Evolutionary conservation across 2,329 filamentous ascomycete species (phyloP), one percentile per base, ranked within the genome.

Genomic region (Aspergillus pseudoterreus): DNA sequence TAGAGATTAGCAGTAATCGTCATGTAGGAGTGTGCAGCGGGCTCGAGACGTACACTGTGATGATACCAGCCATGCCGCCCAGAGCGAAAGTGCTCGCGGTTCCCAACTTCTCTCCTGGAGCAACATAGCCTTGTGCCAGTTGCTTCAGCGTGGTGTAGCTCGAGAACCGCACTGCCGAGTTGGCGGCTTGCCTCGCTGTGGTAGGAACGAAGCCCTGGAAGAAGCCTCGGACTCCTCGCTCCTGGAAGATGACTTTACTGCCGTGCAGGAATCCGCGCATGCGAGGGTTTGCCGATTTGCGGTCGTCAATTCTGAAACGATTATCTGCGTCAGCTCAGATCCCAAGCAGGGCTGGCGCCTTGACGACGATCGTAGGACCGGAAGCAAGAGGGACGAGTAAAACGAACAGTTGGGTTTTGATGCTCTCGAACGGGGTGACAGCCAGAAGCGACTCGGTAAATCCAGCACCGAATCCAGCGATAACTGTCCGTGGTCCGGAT

Each of bases 171-270:
- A 89, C 88, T 1, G 94, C 94, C 42, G 87, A 92, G 75, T 99
- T 99, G 61, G 94, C 92, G 11, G 92, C 90, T 73, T 99, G 94
- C 47, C 94, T 82, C 19, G 92, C 91, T 4, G 94, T 97, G 1
- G 94, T 99, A 0, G 94, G 94, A 8, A 95, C 85, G 65, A 99
- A 94, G 21, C 94, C 94, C 70, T 97, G 91, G 81, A 99, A 96
- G 79, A 99, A 97, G 45, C 92, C 94, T 33, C 87, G 82, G 35
- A 96, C 68, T 21, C 94, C 94, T 63, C 92, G 86, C 70, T 99
- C 94, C 56, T 87, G 84, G 36, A 85, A 86, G 56, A 99, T 97
- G 53, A 97, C 82, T 48, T 83, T 85, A 12, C 91, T 88, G 46
- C 92, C 94, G 70, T 97, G 89, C 15, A 97, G 77, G 75, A 99